Conservation (phyloP, 208 protist genomes). For the Angomonas ambiguus region DNA sequence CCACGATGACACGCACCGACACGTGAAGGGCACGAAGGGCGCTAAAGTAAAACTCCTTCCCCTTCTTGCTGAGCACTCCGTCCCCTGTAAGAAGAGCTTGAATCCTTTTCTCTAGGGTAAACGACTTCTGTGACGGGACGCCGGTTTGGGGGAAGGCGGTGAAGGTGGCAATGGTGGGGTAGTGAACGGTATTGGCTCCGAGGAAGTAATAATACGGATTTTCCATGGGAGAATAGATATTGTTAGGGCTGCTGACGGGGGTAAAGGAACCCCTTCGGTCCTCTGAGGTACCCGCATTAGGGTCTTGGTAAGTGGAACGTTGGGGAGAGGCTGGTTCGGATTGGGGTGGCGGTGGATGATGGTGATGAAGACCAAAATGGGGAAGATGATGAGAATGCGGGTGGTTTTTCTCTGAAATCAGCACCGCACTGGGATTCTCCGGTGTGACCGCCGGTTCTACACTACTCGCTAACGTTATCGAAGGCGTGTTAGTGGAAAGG, state of each 20-base stretch:
- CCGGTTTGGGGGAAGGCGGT: background rate
- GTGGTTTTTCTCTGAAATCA: too few species aligned
- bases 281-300: too few species aligned
- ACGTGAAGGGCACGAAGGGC: background rate
- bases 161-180: background rate
- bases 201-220: constrained; percentile 6
- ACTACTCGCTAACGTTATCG: too few species aligned
- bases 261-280: too few species aligned
- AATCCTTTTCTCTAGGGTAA: background rate
- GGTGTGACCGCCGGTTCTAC: too few species aligned
- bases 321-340: too few species aligned
- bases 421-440: too few species aligned
- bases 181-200: background rate
- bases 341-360: too few species aligned
- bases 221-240: background rate
- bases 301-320: too few species aligned
- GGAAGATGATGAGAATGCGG: too few species aligned
- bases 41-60: background rate
- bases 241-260: too few species aligned
- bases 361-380: too few species aligned
- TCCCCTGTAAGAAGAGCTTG: background rate
- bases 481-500: background rate
- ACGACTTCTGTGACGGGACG: background rate
- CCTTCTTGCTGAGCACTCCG: background rate
- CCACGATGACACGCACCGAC: background rate